Percentiles rank a stretch among this genome's conserved stretches.
Conservation (phyloP, 1,284 basidiomycete species). For the Papiliotrema fonsecae region DNA sequence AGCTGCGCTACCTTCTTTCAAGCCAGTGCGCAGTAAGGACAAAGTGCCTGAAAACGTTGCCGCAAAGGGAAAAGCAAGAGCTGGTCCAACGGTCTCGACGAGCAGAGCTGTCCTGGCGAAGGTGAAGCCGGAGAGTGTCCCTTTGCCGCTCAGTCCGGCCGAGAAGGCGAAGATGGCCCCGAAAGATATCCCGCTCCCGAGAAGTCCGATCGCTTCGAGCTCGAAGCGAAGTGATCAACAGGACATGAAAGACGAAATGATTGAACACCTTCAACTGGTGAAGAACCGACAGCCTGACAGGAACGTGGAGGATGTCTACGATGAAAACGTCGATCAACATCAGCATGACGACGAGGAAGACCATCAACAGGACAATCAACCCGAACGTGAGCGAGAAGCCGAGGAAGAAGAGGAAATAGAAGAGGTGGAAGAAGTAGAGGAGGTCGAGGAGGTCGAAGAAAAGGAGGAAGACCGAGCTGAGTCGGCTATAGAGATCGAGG, state of each 20-base stretch:
- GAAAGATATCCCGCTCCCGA: constrained; percentile 19
- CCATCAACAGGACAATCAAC: not conserved
- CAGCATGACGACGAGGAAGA: not conserved
- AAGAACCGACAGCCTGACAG: not conserved
- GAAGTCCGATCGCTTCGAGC: constrained; percentile 11
- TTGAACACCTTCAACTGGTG: not conserved
- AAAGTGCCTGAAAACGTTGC: not conserved
- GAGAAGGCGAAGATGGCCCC: constrained; percentile 14
- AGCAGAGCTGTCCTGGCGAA: constrained; percentile 3
- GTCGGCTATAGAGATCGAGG: not conserved
- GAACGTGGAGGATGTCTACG: not conserved
- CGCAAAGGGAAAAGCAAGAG: not conserved
- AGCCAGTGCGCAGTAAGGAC: constrained; percentile 15
- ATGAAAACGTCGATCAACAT: not conserved
- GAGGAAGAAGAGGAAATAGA: not conserved
- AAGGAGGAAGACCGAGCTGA: not conserved
- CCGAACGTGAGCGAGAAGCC: not conserved
- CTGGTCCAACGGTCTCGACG: constrained; percentile 2
- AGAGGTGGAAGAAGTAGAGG: not conserved
- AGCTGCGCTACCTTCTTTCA: constrained; percentile 39
- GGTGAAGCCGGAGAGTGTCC: constrained; percentile 24
- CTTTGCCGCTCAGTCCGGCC: constrained; percentile 20
- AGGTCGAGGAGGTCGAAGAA: not conserved
- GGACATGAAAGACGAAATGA: constrained; percentile 1
- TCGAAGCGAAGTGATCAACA: not conserved